A percentile compares a stretch with the other conserved stretches of the same genome.
Conservation (phyloP, 352 stramenopile species). For the Pythium chondricola region DNA sequence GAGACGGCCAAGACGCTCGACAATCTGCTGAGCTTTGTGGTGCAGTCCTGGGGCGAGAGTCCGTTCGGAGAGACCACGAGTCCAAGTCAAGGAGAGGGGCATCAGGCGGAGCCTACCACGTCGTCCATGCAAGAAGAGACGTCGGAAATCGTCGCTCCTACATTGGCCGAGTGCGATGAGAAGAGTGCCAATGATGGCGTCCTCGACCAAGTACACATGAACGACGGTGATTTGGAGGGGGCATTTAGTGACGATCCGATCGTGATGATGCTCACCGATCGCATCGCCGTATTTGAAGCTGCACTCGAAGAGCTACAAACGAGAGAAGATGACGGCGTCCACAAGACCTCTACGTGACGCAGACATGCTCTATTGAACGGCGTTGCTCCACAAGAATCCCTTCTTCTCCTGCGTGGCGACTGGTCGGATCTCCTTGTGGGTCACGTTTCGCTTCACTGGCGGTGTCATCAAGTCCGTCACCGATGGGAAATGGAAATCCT, state of each 20-base stretch:
- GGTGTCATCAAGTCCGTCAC: slow-evolving; percentile 48
- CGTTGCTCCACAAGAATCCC: slow-evolving; percentile 41
- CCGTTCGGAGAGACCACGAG: too few species aligned
- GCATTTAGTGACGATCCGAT: slow-evolving; percentile 33
- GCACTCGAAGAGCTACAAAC: slow-evolving; percentile 16
- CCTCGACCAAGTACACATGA: too few species aligned
- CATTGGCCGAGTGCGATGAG: too few species aligned
- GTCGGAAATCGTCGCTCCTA: too few species aligned
- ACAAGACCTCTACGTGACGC: too few species aligned
- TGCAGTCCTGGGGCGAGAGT: slow-evolving; percentile 42
- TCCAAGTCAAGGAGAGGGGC: too few species aligned
- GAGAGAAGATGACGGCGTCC: neutral
- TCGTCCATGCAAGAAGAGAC: too few species aligned
- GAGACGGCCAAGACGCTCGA: slow-evolving; percentile 24
- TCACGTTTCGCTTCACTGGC: slow-evolving; percentile 52
- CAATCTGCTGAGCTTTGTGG: slow-evolving; percentile 38
- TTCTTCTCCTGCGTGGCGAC: slow-evolving; percentile 30
- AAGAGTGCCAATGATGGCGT: too few species aligned
- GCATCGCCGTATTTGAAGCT: slow-evolving; percentile 43
- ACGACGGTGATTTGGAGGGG: too few species aligned
- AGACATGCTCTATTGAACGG: too few species aligned
- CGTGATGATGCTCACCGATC: slow-evolving; percentile 28
- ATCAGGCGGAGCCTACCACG: too few species aligned
- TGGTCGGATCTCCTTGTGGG: slow-evolving; percentile 34
- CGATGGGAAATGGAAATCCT: slow-evolving; percentile 63